Conservation (phyloP, 768 basidiomycete genomes). For the Guyanaporus albipodus region DNA sequence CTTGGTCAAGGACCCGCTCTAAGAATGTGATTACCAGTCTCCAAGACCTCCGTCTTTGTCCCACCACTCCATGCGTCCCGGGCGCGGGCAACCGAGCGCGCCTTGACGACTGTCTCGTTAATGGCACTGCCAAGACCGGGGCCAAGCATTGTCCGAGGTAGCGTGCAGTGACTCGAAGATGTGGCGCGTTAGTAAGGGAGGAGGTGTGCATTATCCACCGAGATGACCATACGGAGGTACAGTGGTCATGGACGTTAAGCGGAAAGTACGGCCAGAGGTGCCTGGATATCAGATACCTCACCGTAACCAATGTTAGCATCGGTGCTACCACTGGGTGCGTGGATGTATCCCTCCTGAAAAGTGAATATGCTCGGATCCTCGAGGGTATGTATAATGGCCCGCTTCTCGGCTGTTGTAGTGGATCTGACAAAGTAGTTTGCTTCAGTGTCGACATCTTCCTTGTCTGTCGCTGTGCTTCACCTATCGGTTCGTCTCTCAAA, state of each 20-base stretch:
- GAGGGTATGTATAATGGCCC: slow-evolving; percentile 62
- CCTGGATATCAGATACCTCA: neutral
- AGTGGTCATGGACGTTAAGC: neutral
- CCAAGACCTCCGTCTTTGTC: slow-evolving; percentile 50
- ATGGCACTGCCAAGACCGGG: slow-evolving; percentile 61
- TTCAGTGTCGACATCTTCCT: neutral
- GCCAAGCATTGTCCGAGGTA: slow-evolving; percentile 27
- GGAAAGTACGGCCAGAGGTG: neutral
- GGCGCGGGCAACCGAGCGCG: slow-evolving; percentile 14
- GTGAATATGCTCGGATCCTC: slow-evolving; percentile 48
- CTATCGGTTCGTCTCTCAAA: slow-evolving; percentile 67
- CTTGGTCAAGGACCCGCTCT: no score
- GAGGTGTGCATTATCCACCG: neutral
- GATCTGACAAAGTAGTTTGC: slow-evolving; percentile 40
- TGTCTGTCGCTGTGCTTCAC: slow-evolving; percentile 23
- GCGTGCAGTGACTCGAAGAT: neutral
- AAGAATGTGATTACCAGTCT: slow-evolving; percentile 42
- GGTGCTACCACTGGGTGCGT: slow-evolving; percentile 37
- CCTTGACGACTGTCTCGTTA: slow-evolving; percentile 52
- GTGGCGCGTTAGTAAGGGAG: neutral
- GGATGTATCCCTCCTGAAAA: slow-evolving; percentile 49
- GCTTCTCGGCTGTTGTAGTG: slow-evolving; percentile 59
- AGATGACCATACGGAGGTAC: neutral
- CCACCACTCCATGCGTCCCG: slow-evolving; percentile 38
- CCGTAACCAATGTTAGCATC: neutral